Evolutionary conservation across 2,329 filamentous ascomycete species (phyloP), one percentile per base, ranked within the genome.

Genomic region (Exophiala viscosa): DNA sequence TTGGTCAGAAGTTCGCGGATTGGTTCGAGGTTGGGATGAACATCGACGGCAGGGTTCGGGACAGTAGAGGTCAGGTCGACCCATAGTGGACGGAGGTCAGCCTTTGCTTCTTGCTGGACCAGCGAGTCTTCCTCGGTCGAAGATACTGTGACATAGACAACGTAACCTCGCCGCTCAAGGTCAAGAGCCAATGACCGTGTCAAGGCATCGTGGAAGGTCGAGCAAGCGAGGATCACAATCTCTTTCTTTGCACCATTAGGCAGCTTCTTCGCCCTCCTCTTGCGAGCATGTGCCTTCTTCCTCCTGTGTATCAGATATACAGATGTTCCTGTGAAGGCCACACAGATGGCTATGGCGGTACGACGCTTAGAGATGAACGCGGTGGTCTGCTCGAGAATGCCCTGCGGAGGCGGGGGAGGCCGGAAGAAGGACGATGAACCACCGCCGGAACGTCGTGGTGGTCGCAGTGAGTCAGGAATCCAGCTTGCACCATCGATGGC

Each of bases 131-230:
- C 92, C 63, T 96, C 88, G 54, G 84, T 74, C n/a, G 84, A 89
- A 59, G 84, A 86, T 64, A 90, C 92, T 1, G 95, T 88, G 55
- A 99, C 78, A 69, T 90, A 99, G 50, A 97, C 89, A 55, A 97
- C 88, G 69, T 95, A 97, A 3, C 93, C 93, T 59, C 90, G 83
- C 54, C 90, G 80, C 72, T 97, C 93, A 61, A 99, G 76, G 66
- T 99, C 93, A 43, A 91, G 73, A 2, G 90, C 84, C 48, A 97
- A 76, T 9, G 89, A 90, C 64, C 85, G 86, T 5, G 90, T 92
- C 65, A 96, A 78, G 13, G 91, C 87, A 64, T 95, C 84, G 45
- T 86, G 83, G 5, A 63, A 62, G 2, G 90, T 87, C 15, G 89
- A 90, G n/a, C 92, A 92, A 17, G 90, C 90, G 57, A 97, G 81